Evolutionary conservation across 805 yeast genomes (phyloP), one percentile per base, ranked within the genome.

Genomic region (Cyberlindnera samutprakarnensis): DNA sequence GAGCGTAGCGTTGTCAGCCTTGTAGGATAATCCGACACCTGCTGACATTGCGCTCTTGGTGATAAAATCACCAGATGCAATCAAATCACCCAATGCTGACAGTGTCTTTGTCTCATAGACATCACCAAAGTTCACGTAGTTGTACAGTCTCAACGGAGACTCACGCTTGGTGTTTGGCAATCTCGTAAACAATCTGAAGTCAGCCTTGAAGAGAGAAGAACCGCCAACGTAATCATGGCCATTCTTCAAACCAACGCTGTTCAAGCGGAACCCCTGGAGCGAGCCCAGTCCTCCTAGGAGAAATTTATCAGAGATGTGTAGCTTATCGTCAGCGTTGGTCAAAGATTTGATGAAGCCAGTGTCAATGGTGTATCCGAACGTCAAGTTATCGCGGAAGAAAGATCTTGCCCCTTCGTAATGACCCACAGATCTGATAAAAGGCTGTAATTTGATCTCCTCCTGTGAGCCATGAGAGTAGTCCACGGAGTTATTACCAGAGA

Each of bases 301-400:
- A 51, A 85, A 83, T 39, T 77, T 66, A 52, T 86, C 96, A 35
- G 75, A 64, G 23, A 76, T 52, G 46, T 80, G 87, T 1, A 83
- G 57, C 33, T 29, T 37, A 9, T 59, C 49, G 28, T 51, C 50
- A 3, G 46, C 42, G n/a, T 52, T 43, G 38, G 59, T 52, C 9
- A 41, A 24, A 9, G 39, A 33, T 24, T 33, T 32, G 31, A 80
- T 62, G 14, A 62, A 58, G 14, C 90, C 94, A 15, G 68, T 55
- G 23, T 68, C 66, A 10, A 62, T 47, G 13, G 64, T 56, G 2
- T 73, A 34, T 16, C 69, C 65, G 6, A 74, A 44, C 3, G 82
- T 75, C 35, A 79, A 32, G 30, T 47, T 51, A 32, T 69, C 61
- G 27, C 61, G 49, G 31, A 65, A 59, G 33, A 67, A 49, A 2